Evolutionary conservation across 1,139 yeast species (phyloP), one percentile per base, ranked within the genome.

Genomic region (Hanseniaspora sp.): DNA sequence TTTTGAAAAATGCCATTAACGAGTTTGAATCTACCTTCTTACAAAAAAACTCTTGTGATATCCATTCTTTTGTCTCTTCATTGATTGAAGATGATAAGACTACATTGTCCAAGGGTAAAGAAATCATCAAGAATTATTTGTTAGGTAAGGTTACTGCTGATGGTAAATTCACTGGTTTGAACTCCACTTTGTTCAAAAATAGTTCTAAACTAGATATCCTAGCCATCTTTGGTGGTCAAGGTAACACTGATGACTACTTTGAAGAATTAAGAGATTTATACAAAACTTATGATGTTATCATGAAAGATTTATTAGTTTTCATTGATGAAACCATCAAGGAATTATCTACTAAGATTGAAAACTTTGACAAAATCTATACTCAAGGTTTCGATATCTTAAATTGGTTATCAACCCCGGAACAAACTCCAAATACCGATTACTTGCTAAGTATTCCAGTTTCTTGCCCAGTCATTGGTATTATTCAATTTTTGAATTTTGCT

Each of bases 201-300:
- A 71, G 74, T 39, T 88, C 94, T 54, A 72, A 76, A 58, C 29
- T 53, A 13, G 53, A 54, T 31, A 70, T 88, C 57, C 80, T 78
- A 58, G 95, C 96, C 59, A 82, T 92, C 60, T 92, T 92, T 64
- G 98, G 99, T 69, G 99, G 99, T 64, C 99, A 92, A 75, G 99
- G 99, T 72, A 90, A 87, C 73, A 83, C 95, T 53, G 97, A 94
- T 67, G 97, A 92, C 68, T 92, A 88, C 74, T 92, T 92, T 66
- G 96, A 90, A 67, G 99, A 94, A 74, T 80, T 92, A 67, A 82
- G 95, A 69, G 95, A 88, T 62, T 71, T 88, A 58, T 83, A 85
- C 74, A 74, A 78, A 59, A 75, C 82, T 58, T 92, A 94, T 74
- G 76, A 82, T 61, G 86, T 86, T 34, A 75, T 92, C 59, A 74